A percentile compares a stretch with the other conserved stretches of the same genome.
Conservation (phyloP, 2,329 filamentous ascomycete species). For the Aciculosporium take region DNA sequence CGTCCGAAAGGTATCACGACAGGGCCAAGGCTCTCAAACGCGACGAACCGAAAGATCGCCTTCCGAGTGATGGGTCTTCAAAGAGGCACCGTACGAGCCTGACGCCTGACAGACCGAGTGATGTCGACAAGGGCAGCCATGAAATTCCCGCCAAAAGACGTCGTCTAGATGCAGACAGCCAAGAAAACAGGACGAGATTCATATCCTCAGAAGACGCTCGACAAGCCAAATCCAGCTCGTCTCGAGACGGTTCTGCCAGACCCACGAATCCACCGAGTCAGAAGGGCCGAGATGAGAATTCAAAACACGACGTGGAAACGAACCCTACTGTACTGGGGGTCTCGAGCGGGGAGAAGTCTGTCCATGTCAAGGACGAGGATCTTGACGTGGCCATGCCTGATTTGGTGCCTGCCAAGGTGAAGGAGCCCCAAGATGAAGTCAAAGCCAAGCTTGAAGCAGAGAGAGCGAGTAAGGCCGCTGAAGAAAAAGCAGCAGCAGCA, state of each 20-base stretch:
- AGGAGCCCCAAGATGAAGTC: constrained; percentile 10
- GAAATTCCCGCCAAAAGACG: constrained; percentile 41
- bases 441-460: constrained; percentile 14
- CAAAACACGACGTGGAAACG: constrained; percentile 19
- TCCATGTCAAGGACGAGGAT: constrained; percentile 45
- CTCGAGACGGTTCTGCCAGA: constrained; percentile 26
- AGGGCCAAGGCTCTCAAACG: constrained; percentile 46
- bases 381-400: constrained; percentile 43
- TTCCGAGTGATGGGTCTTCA: constrained; percentile 35
- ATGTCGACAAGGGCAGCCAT: constrained; percentile 36
- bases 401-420: constrained; percentile 19
- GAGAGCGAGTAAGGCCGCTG: constrained; percentile 16
- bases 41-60: constrained; percentile 44
- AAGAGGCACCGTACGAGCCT: constrained; percentile 46
- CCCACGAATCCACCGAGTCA: constrained; percentile 17
- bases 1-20: constrained; percentile 43
- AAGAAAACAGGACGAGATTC: constrained; percentile 33
- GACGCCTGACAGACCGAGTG: constrained; percentile 40
- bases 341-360: constrained; percentile 30
- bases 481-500: constrained; percentile 20
- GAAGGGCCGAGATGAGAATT: constrained; percentile 29
- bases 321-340: constrained; percentile 26
- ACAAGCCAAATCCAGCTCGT: constrained; percentile 26
- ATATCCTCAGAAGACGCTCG: constrained; percentile 32
- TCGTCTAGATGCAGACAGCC: constrained; percentile 39